Conservation (phyloP, 1,284 basidiomycete species). For the Agroathelia rolfsii region DNA sequence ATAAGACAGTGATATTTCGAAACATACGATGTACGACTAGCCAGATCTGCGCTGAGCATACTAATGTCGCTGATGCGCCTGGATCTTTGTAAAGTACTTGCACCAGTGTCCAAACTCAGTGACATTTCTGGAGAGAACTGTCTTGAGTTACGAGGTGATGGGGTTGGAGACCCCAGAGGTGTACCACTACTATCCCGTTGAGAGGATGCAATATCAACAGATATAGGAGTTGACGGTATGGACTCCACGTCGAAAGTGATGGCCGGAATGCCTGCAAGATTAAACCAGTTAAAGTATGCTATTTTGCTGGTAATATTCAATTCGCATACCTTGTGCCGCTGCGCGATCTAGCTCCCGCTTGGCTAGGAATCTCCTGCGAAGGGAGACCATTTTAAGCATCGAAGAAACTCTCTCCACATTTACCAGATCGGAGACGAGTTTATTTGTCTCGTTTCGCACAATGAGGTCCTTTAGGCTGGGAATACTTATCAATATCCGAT, state of each 20-base stretch:
- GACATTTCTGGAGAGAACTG: slow-evolving; percentile 38
- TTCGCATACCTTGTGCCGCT: slow-evolving; percentile 17
- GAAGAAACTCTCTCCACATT: slow-evolving; percentile 79
- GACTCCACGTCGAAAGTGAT: slow-evolving; percentile 60
- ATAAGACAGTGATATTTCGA: slow-evolving; percentile 6
- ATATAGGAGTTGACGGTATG: slow-evolving; percentile 36
- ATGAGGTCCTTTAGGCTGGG: slow-evolving; percentile 75
- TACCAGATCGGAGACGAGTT: slow-evolving; percentile 73
- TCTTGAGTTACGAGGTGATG: slow-evolving; percentile 29
- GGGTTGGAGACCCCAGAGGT: slow-evolving; percentile 33
- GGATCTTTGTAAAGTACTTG: slow-evolving; percentile 46
- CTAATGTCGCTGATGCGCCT: slow-evolving; percentile 49
- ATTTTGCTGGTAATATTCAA: too few species aligned
- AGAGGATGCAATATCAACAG: slow-evolving; percentile 46
- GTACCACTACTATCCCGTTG: slow-evolving; percentile 24
- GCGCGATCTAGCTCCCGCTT: slow-evolving; percentile 29
- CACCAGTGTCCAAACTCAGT: slow-evolving; percentile 32
- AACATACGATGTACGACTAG: slow-evolving; percentile 31
- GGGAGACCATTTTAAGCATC: slow-evolving; percentile 65
- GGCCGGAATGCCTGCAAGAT: slow-evolving; percentile 45
- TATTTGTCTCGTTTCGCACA: slow-evolving; percentile 64
- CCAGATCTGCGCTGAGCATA: slow-evolving; percentile 48
- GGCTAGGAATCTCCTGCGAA: slow-evolving; percentile 58
- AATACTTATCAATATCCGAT: slow-evolving; percentile 6
- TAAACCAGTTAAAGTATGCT: slow-evolving; percentile 2